A percentile compares a stretch with the other conserved stretches of the same genome.
Conservation (phyloP, 352 stramenopile species). For the Pythium brassicae region DNA sequence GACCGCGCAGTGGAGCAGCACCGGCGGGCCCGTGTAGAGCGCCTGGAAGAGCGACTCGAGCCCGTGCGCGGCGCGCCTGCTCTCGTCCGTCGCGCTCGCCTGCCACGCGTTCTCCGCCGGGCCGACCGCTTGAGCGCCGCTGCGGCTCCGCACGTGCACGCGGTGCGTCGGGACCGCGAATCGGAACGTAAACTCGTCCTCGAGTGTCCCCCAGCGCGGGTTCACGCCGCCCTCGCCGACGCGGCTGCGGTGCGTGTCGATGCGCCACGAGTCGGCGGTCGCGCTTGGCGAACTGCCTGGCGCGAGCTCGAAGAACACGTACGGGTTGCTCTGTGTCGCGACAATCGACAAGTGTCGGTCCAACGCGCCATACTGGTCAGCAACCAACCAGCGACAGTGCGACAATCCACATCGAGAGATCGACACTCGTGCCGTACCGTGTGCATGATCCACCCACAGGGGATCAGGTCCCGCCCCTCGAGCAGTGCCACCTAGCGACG, state of each 20-base stretch:
- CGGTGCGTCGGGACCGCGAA: conserved; percentile 75
- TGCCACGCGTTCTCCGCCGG: conserved; percentile 39
- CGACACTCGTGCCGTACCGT: no score
- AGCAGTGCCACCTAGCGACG: conserved; percentile 47
- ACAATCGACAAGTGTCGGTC: not conserved
- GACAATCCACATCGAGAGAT: no score
- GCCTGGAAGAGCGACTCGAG: conserved; percentile 62
- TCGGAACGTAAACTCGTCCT: conserved; percentile 68
- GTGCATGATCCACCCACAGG: conserved; percentile 59
- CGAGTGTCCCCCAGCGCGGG: conserved; percentile 37
- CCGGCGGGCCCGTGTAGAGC: conserved; percentile 54
- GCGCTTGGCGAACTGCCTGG: conserved; percentile 26
- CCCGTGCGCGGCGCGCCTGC: conserved; percentile 26
- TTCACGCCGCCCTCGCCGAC: conserved; percentile 46
- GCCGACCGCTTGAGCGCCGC: not conserved
- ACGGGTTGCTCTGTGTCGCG: conserved; percentile 51
- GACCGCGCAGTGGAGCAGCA: conserved; percentile 52
- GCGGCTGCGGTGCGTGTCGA: conserved; percentile 71
- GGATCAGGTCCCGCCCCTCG: conserved; percentile 65
- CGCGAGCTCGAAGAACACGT: conserved; percentile 68
- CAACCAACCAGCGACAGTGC: no score
- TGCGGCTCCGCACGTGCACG: conserved; percentile 30
- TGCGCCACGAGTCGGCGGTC: conserved; percentile 58
- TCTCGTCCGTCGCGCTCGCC: conserved; percentile 22
- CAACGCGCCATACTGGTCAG: not conserved